Percentiles rank a stretch among this genome's conserved stretches.
These are phyloP conservation scores for Haplosporangium gracile DNA, from an alignment of 192 early-diverging fungal genomes.

Conservation along the genomic window DNA sequence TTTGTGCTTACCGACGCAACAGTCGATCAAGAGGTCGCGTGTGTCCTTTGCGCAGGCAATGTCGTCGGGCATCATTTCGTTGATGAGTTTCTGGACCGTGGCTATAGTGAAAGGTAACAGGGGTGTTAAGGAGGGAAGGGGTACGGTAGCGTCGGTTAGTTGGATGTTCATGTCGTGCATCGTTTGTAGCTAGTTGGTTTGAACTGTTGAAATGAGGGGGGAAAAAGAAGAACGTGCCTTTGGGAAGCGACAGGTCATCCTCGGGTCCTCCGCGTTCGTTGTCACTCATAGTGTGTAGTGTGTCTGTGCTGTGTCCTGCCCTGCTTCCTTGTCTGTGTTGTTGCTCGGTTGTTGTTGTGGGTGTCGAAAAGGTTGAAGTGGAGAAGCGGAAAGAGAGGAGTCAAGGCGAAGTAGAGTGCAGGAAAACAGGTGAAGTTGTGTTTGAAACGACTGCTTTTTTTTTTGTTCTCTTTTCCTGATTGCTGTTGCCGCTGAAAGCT, in stretches of 20 bases:
- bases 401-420: neutral
- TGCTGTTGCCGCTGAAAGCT: too few species aligned
- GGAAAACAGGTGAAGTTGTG: neutral
- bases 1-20: constrained; percentile 85
- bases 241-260: constrained; percentile 93
- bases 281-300: constrained; percentile 68
- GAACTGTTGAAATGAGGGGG: too few species aligned
- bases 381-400: neutral
- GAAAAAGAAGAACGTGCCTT: constrained; percentile 61
- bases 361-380: neutral
- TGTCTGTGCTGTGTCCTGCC: neutral
- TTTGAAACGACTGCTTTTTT: neutral
- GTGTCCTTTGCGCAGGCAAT: constrained; percentile 96
- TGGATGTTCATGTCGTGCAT: neutral
- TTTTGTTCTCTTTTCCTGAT: neutral
- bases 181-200: neutral
- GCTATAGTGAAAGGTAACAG: constrained; percentile 59
- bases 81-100: constrained; percentile 95
- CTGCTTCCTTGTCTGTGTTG: neutral
- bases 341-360: neutral
- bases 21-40: constrained; percentile 93
- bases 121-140: neutral
- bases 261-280: constrained; percentile 66
- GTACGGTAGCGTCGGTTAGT: neutral
- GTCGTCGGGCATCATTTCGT: constrained; percentile 95